A percentile compares a stretch with the other conserved stretches of the same genome.
These are phyloP conservation scores for Gaeumannomyces sp. DNA, from an alignment of 2,329 filamentous ascomycete genomes.

Conservation along the genomic window DNA sequence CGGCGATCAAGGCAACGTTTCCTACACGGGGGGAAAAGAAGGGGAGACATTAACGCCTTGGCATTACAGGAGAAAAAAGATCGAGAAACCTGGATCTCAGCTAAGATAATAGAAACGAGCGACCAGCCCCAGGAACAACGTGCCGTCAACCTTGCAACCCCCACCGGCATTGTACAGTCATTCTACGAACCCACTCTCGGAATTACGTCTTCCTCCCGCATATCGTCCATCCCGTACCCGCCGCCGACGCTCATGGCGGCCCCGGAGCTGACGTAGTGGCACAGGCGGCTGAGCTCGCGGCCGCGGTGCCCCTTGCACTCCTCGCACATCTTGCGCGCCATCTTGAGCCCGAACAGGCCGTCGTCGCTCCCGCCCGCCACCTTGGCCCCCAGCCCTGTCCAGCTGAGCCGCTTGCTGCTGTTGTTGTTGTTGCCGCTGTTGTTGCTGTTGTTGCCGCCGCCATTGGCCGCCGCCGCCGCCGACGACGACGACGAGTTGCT, in stretches of 20 bases:
- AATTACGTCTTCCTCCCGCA: neutral
- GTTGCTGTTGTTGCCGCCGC: slow-evolving; percentile 5
- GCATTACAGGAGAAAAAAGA: neutral
- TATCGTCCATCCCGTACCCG: neutral
- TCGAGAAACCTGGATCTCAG: neutral
- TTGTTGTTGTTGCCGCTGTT: slow-evolving; percentile 14
- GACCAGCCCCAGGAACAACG: neutral
- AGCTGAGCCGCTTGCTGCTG: slow-evolving; percentile 30
- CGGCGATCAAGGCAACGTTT: too few relatives aligned
- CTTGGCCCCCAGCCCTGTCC: slow-evolving; percentile 33
- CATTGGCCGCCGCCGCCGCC: slow-evolving; percentile 8
- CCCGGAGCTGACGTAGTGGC: slow-evolving; percentile 18
- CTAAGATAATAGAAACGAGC: neutral
- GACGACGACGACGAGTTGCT: too few relatives aligned
- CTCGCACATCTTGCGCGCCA: slow-evolving; percentile 26
- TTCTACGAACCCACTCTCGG: neutral
- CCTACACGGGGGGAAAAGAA: neutral
- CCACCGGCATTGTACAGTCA: neutral
- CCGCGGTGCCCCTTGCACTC: slow-evolving; percentile 27
- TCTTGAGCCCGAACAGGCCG: slow-evolving; percentile 28
- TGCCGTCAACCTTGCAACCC: neutral
- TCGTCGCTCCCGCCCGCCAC: slow-evolving; percentile 23
- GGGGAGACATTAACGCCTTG: neutral
- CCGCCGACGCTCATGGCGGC: slow-evolving; percentile 6
- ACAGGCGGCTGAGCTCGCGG: slow-evolving; percentile 27